Conservation (phyloP, 208 protist species). For the Trypanosomatidae sp. region DNA sequence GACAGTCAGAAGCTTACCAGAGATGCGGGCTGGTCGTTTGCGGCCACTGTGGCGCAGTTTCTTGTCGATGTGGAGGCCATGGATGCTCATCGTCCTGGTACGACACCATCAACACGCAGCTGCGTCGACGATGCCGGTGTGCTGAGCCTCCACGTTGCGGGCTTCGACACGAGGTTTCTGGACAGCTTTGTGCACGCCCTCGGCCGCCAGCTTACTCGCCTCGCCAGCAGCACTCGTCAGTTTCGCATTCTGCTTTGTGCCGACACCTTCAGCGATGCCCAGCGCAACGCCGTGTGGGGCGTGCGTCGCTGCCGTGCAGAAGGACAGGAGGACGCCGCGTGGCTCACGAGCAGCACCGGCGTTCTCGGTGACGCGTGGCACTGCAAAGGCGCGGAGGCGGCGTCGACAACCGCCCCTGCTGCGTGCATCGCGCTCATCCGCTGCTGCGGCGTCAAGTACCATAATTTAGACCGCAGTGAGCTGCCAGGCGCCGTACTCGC, state of each 20-base stretch:
- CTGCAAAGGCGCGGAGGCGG: slow-evolving; percentile 10
- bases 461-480: slow-evolving; percentile 26
- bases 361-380: slow-evolving; percentile 47
- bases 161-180: slow-evolving; percentile 19
- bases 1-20: not conserved
- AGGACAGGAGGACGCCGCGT: not conserved
- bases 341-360: slow-evolving; percentile 32
- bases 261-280: slow-evolving; percentile 39
- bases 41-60: slow-evolving; percentile 39
- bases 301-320: slow-evolving; percentile 14
- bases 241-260: slow-evolving; percentile 53
- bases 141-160: slow-evolving; percentile 27
- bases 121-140: slow-evolving; percentile 26
- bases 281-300: slow-evolving; percentile 67
- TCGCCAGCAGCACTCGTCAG: not conserved
- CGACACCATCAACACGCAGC: too few species aligned
- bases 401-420: not conserved
- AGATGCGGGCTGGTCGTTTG: slow-evolving; percentile 24
- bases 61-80: too few species aligned
- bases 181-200: slow-evolving; percentile 18
- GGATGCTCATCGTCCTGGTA: too few species aligned
- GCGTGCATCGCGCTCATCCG: slow-evolving; percentile 25
- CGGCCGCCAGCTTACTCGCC: not conserved
- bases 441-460: slow-evolving; percentile 48
- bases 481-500: slow-evolving; percentile 18